Conservation (phyloP, 148 eudicot genomes). For the Fagopyrum homotropicum region DNA sequence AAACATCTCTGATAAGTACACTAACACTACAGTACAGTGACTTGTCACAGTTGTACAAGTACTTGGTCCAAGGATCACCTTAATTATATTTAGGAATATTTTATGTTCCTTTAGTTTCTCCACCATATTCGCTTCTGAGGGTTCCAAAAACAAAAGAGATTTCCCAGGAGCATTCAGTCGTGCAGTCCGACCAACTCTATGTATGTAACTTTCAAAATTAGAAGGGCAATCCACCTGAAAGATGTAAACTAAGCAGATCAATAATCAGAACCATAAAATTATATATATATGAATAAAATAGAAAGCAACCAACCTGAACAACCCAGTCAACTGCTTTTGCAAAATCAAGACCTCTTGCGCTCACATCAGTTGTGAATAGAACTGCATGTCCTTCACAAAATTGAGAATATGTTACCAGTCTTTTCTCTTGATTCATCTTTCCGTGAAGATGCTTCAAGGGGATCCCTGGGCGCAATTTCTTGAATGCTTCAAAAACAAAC, state of each 20-base stretch:
- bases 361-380: constrained; percentile 82
- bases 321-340: constrained; percentile 90
- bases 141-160: constrained; percentile 68
- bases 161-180: constrained; percentile 68
- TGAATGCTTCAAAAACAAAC: constrained; percentile 76
- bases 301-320: constrained; percentile 64
- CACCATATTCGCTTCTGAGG: constrained; percentile 78
- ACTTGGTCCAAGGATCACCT: constrained; percentile 31
- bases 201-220: constrained; percentile 77
- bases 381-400: constrained; percentile 65
- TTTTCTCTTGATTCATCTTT: constrained; percentile 85
- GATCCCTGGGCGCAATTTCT: constrained; percentile 88
- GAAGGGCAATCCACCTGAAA: constrained; percentile 88
- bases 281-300: not conserved
- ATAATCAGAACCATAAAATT: constrained; percentile 1
- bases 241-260: constrained; percentile 12
- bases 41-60: not conserved
- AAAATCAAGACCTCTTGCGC: constrained; percentile 92
- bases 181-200: constrained; percentile 96
- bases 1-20: not conserved
- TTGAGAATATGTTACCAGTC: constrained; percentile 67
- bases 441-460: constrained; percentile 87
- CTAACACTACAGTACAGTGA: not conserved
- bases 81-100: constrained; percentile 44
- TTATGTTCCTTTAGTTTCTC: constrained; percentile 67